These are phyloP conservation scores for Arthroderma uncinatum DNA, from an alignment of 2,329 filamentous ascomycete species.

Conservation along the genomic window DNA sequence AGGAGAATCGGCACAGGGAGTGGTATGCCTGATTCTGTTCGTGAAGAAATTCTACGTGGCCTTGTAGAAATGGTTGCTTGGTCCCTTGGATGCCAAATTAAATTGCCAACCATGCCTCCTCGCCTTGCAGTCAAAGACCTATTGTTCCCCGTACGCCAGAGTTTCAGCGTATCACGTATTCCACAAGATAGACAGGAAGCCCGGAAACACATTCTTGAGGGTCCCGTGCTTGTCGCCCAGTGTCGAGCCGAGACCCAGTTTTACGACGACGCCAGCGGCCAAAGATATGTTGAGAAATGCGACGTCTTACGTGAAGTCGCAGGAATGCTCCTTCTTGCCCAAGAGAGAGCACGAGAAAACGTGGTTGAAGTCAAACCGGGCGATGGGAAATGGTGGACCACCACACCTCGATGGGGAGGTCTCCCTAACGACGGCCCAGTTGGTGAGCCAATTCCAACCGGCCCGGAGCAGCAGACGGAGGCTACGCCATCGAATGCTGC, in stretches of 20 bases:
- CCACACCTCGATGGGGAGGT: conserved; percentile 46
- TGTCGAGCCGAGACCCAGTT: conserved; percentile 47
- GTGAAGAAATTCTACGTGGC: conserved; percentile 44
- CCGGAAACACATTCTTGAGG: conserved; percentile 46
- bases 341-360: conserved; percentile 50
- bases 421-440: conserved; percentile 4
- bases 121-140: conserved; percentile 40
- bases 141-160: conserved; percentile 47
- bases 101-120: conserved; percentile 37
- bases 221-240: conserved; percentile 46
- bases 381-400: conserved; percentile 52
- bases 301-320: conserved; percentile 49
- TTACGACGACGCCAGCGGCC: conserved; percentile 24
- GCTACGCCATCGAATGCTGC: not conserved
- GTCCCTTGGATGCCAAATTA: conserved; percentile 47
- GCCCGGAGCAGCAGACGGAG: conserved; percentile 14
- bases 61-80: conserved; percentile 49
- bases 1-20: conserved; percentile 46
- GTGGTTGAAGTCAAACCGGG: conserved; percentile 40
- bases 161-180: conserved; percentile 42
- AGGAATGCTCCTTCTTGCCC: conserved; percentile 46
- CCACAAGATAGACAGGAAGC: conserved; percentile 44
- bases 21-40: conserved; percentile 49
- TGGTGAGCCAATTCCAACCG: conserved; percentile 14
- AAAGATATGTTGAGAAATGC: conserved; percentile 33